phyloP scores from a whole-genome alignment of 805 yeast genomes.

The Myxozyma sirexii region DNA sequence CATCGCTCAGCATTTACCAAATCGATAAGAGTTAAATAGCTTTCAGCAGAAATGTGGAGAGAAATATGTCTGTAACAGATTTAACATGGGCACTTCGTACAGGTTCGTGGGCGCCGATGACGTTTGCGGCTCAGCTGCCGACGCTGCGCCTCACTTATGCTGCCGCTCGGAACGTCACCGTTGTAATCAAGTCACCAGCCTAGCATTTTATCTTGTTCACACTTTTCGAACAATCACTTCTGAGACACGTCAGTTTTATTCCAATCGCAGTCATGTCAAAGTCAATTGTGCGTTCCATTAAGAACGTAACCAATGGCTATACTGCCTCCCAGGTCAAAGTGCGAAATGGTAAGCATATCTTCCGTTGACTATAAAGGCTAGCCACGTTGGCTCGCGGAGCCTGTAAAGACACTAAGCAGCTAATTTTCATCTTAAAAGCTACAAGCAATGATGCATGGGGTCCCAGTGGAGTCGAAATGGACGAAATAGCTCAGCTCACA shows the following conservation, averaged over 20 bases:
- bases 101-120: not conserved
- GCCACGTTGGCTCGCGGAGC: not conserved
- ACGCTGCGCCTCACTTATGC: not conserved
- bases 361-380: too few relatives aligned
- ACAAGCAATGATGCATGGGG: constrained; percentile 86
- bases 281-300: constrained; percentile 41
- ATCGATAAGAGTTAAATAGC: too few relatives aligned
- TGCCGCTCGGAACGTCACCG: not conserved
- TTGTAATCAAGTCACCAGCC: not conserved
- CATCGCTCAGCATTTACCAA: too few relatives aligned
- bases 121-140: constrained; percentile 1
- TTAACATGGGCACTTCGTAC: too few relatives aligned
- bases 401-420: not conserved
- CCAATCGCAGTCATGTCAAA: constrained; percentile 16
- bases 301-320: constrained; percentile 89
- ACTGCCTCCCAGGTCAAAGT: constrained; percentile 82
- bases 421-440: constrained; percentile 46
- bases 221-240: not conserved
- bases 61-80: too few relatives aligned
- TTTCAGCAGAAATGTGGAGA: too few relatives aligned
- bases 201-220: not conserved
- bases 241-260: not conserved
- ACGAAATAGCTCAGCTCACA: constrained; percentile 76
- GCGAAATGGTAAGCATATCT: constrained; percentile 53
- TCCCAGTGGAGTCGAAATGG: constrained; percentile 81